phyloP scores from a whole-genome alignment of 148 eudicot genomes.

The Diospyros kaki region DNA sequence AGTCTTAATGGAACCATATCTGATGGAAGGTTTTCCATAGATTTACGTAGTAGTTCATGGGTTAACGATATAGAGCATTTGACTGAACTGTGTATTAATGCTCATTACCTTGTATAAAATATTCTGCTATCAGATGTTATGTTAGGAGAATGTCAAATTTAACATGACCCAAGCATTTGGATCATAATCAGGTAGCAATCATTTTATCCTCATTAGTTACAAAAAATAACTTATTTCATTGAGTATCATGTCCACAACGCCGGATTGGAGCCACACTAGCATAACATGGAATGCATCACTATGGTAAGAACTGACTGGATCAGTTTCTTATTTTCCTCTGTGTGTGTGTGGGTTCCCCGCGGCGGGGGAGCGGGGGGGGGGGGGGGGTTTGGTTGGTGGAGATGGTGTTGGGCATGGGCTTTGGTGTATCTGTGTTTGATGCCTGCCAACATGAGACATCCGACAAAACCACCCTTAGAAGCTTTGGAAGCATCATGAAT shows the following conservation, averaged over 20 bases:
- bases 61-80: conserved; percentile 1
- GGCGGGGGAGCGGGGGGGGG: too few species aligned
- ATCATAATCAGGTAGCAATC: background rate
- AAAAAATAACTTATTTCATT: too few species aligned
- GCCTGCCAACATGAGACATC: too few species aligned
- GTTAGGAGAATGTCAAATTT: background rate
- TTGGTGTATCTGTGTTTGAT: too few species aligned
- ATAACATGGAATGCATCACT: background rate
- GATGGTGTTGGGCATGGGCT: too few species aligned
- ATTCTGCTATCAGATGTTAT: background rate
- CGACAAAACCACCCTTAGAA: too few species aligned
- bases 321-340: too few species aligned
- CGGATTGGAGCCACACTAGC: background rate
- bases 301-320: too few species aligned
- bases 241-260: too few species aligned
- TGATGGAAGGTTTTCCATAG: background rate
- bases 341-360: too few species aligned
- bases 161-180: background rate
- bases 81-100: background rate
- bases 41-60: background rate
- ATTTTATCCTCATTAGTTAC: background rate
- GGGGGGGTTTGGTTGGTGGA: too few species aligned
- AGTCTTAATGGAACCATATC: background rate
- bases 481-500: too few species aligned
- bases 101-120: background rate